Base-by-base conservation (phyloP, 495 filamentous ascomycete genomes). In the Podospora fimiseda region DNA sequence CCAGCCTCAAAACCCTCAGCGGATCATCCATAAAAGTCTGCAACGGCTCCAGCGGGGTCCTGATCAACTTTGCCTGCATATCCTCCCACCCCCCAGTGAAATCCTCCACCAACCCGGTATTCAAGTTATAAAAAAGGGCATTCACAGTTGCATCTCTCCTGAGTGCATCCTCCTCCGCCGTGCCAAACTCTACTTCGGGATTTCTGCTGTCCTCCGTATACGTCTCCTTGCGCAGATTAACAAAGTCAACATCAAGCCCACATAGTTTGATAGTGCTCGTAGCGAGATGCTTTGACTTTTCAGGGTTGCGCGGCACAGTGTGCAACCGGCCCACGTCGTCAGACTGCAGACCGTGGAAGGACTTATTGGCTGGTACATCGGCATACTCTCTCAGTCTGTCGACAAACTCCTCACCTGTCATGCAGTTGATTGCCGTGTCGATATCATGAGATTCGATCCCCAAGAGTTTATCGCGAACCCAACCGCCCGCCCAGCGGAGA, bases 11-110 rank as follows among this genome's bases (percentile, higher is more conserved):
- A n/a, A 97, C 84, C 2, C 93, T 80, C 22, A 99, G 70, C 9
- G 93, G 93, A 62, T 99, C 93, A 61, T 99, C 93, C 66, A 82
- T 84, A 71, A 99, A 99, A 0, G 93, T 99, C 61, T 94, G 86
- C 49, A 87, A 81, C 22, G 93, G 92, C 44, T 92, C 85, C 39
- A 97, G 60, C 14, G 93, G 93, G 9, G 94, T 97, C 53, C 86
- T 82, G 56, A 99, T 87, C 30, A 90, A 64, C 51, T 79, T 77
- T 5, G 73, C 71, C 40, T 75, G 57, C 79, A 98, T 81, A 63
- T 97, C 93, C 0, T 77, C 60, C 15, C 95, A 66, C 0, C 93
- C 93, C 13, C 79, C 79, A 0, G 88, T 92, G 48, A 92, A 86
- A 66, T 98, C 93, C 66, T 98, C 93, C 9, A 97, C 79, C 48